Percentiles rank a stretch among this genome's conserved stretches.
These are phyloP conservation scores for Trematosphaeria pertusa DNA, from an alignment of 2,329 filamentous ascomycete genomes.

Conservation along the genomic window DNA sequence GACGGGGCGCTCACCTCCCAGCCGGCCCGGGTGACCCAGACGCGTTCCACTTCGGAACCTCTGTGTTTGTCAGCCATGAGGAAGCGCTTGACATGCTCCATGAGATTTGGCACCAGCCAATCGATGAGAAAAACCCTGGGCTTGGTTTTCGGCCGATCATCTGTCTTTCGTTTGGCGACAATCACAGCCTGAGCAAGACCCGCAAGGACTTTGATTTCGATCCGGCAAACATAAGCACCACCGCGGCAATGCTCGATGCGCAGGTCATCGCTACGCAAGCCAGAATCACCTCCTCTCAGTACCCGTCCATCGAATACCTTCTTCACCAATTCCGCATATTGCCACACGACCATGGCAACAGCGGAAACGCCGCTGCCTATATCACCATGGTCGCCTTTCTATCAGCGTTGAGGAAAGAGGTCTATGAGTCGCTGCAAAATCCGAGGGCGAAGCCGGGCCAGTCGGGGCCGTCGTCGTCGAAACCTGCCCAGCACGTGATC, in stretches of 20 bases:
- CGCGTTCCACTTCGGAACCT: constrained; percentile 23
- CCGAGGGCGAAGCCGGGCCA: constrained; percentile 15
- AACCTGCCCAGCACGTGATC: constrained; percentile 12
- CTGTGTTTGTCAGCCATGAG: constrained; percentile 12
- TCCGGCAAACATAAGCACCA: constrained; percentile 12
- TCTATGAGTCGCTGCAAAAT: constrained; percentile 12
- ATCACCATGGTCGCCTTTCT: constrained; percentile 21
- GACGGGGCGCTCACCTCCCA: constrained; percentile 14
- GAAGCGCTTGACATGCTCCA: constrained; percentile 15
- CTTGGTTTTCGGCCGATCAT: constrained; percentile 21
- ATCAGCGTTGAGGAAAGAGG: constrained; percentile 12
- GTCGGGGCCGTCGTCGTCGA: constrained; percentile 14
- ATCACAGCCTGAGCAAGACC: constrained; percentile 6
- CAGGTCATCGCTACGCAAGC: constrained; percentile 20
- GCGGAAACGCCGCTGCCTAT: constrained; percentile 22
- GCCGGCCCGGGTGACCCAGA: constrained; percentile 7
- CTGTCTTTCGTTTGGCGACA: constrained; percentile 19
- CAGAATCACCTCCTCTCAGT: constrained; percentile 9
- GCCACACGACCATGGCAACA: constrained; percentile 7
- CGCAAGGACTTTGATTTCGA: constrained; percentile 19
- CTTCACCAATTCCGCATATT: constrained; percentile 11
- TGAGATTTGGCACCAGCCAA: constrained; percentile 22
- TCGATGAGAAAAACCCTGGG: constrained; percentile 9
- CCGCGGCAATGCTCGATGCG: constrained; percentile 21
- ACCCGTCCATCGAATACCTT: constrained; percentile 12